A percentile compares a stretch with the other conserved stretches of the same genome.
These are phyloP conservation scores for Guyanaporus albipodus DNA, from an alignment of 768 basidiomycete species.

Conservation along the genomic window DNA sequence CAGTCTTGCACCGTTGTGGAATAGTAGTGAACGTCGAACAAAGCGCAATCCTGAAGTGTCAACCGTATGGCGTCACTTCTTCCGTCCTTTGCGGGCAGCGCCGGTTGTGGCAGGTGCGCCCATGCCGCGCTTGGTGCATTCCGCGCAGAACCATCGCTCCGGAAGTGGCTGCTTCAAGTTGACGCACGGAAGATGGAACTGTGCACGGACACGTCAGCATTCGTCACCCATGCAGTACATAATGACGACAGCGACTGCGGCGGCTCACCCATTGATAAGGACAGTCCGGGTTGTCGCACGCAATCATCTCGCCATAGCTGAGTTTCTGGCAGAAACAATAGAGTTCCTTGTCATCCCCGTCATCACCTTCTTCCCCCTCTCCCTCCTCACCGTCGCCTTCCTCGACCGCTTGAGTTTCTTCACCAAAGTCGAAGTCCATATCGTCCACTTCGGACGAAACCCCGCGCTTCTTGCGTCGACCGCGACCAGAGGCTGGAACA, in stretches of 20 bases:
- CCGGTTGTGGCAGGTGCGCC: slow-evolving; percentile 26
- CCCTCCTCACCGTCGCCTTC: slow-evolving; percentile 33
- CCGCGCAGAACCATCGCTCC: slow-evolving; percentile 56
- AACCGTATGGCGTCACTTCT: slow-evolving; percentile 30
- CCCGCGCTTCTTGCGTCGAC: slow-evolving; percentile 35
- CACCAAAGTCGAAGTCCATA: slow-evolving; percentile 32
- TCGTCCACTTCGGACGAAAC: slow-evolving; percentile 34
- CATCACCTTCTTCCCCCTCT: slow-evolving; percentile 46
- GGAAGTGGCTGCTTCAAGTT: slow-evolving; percentile 53
- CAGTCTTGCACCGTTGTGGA: background rate
- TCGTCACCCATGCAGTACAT: slow-evolving; percentile 1
- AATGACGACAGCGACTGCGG: background rate
- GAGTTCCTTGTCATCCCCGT: slow-evolving; percentile 52
- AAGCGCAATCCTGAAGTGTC: background rate
- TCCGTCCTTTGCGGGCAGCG: slow-evolving; percentile 39
- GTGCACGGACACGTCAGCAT: slow-evolving; percentile 11
- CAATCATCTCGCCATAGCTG: slow-evolving; percentile 67
- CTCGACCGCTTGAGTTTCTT: slow-evolving; percentile 28
- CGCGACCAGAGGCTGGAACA: slow-evolving; percentile 26
- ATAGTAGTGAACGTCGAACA: background rate
- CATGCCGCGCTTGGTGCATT: slow-evolving; percentile 43
- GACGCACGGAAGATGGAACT: slow-evolving; percentile 66
- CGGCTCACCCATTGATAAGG: slow-evolving; percentile 57
- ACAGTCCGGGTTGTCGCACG: slow-evolving; percentile 55
- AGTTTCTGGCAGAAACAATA: slow-evolving; percentile 64